Percentiles rank a stretch among this genome's conserved stretches.
These are phyloP conservation scores for Claviceps lovelessii DNA, from an alignment of 2,329 filamentous ascomycete genomes.

Conservation along the genomic window DNA sequence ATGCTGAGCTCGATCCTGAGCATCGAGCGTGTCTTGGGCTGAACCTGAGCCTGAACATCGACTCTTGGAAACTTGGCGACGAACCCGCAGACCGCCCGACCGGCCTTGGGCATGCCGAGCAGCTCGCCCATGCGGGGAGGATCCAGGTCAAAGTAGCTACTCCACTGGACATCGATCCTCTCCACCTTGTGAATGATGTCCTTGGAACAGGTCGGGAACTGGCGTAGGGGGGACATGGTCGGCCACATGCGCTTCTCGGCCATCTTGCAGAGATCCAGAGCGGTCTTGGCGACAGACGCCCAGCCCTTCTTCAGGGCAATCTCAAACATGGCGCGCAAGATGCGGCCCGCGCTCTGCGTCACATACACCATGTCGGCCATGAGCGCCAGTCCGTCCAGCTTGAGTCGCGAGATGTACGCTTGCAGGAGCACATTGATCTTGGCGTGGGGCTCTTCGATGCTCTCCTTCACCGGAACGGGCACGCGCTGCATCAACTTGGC, in stretches of 20 bases:
- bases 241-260: slow-evolving; percentile 99
- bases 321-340: slow-evolving; percentile 88
- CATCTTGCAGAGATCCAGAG: slow-evolving; percentile 94
- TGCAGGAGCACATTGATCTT: slow-evolving; percentile 98
- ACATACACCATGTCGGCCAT: slow-evolving; percentile 99
- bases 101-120: slow-evolving; percentile 77
- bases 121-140: slow-evolving; percentile 93
- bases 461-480: slow-evolving; percentile 93
- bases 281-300: slow-evolving; percentile 83
- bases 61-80: slow-evolving; percentile 88
- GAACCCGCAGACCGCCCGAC: slow-evolving; percentile 68
- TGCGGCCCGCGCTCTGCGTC: slow-evolving; percentile 92
- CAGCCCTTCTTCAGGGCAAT: slow-evolving; percentile 96
- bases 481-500: slow-evolving; percentile 81
- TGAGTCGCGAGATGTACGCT: slow-evolving; percentile 89
- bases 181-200: slow-evolving; percentile 89
- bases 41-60: slow-evolving; percentile 83
- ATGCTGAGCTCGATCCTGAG: slow-evolving; percentile 81
- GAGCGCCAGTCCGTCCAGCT: slow-evolving; percentile 80
- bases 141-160: slow-evolving; percentile 88
- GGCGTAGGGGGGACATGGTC: slow-evolving; percentile 88
- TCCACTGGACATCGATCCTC: slow-evolving; percentile 86
- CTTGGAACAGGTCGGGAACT: slow-evolving; percentile 68
- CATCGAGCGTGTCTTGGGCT: slow-evolving; percentile 89
- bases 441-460: slow-evolving; percentile 87